Evolutionary conservation across 805 yeast genomes (phyloP), one percentile per base, ranked within the genome.

Genomic region (Lachancea mirantina): DNA sequence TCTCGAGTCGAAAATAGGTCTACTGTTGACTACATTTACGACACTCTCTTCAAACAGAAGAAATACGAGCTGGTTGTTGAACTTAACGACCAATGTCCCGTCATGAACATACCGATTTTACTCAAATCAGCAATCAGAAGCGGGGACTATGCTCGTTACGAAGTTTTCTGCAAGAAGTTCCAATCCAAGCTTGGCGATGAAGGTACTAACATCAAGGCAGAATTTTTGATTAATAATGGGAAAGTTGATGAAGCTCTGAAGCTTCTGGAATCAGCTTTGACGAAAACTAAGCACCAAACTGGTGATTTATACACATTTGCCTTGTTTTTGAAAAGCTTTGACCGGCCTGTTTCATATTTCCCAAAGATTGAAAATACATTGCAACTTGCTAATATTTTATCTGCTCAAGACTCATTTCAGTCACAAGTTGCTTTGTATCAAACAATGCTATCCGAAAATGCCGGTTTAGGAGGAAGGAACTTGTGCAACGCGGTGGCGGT

Each of bases 301-400:
- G 30, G 31, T 22, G 55, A 54, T 26, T 30, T 47, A 16, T 45
- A 44, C 24, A 35, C 55, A 0, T 51, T 50, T 38, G 49, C 49
- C 5, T 27, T 39, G 8, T 54, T 54, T 30, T 26, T 49, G 35
- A 45, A 41, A 21, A 47, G 50, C 30, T 47, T 51, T 29, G 37
- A 32, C 8, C 36, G 24, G 13, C 35, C 29, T 8, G 24, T 40
- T 8, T 19, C 36, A 10, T 23, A 34, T 18, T 30, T 32, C 27
- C 40, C 41, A 22, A 22, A 23, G 10, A 46, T 56, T 2, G 46
- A 49, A 26, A 51, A 46, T 23, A 43, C 49, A 7, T 25, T 51
- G 19, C 59, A 56, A 25, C 39, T 55, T 3, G 49, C 55, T 4
- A 55, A 56, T 32, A 30, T 46, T 7, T 31, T 56, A 25, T 50